Conservation (phyloP, 768 basidiomycete genomes). For the Leccinum olivaceopallidum region DNA sequence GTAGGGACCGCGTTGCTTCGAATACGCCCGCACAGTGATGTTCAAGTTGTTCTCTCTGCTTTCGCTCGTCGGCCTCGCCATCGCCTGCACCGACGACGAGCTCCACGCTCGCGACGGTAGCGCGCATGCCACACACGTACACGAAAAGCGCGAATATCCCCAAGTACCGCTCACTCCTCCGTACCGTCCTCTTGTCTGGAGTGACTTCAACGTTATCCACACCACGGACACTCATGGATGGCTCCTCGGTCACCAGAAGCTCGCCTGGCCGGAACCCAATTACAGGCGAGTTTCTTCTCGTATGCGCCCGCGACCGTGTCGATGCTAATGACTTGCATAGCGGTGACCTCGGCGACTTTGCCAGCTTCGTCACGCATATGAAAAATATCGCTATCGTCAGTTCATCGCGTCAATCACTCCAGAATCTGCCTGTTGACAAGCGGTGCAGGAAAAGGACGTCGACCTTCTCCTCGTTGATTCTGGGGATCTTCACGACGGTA, state of each 20-base stretch:
- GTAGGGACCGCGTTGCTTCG: background rate
- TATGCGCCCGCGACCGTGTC: background rate
- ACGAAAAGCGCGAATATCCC: constrained; percentile 40
- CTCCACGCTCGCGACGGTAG: constrained; percentile 30
- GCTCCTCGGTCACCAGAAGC: constrained; percentile 83
- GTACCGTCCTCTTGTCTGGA: constrained; percentile 72
- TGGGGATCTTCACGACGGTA: constrained; percentile 74
- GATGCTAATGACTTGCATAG: constrained; percentile 23
- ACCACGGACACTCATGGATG: constrained; percentile 86
- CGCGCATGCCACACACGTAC: constrained; percentile 33
- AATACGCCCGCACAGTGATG: constrained; percentile 1
- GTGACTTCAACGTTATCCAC: constrained; percentile 83
- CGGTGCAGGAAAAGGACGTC: constrained; percentile 59
- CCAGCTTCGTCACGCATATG: constrained; percentile 83
- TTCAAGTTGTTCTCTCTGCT: constrained; percentile 15
- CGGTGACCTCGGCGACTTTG: constrained; percentile 78
- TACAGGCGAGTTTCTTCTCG: constrained; percentile 48
- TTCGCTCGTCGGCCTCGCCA: constrained; percentile 20
- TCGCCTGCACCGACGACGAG: constrained; percentile 25
- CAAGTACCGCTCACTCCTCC: constrained; percentile 53
- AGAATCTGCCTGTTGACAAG: constrained; percentile 2
- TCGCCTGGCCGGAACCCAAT: constrained; percentile 71
- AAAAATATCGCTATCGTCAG: constrained; percentile 66
- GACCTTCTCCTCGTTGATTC: constrained; percentile 84
- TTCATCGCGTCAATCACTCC: background rate